These are phyloP conservation scores for Diplodia scrobiculata DNA, from an alignment of 2,329 filamentous ascomycete genomes.

Conservation along the genomic window DNA sequence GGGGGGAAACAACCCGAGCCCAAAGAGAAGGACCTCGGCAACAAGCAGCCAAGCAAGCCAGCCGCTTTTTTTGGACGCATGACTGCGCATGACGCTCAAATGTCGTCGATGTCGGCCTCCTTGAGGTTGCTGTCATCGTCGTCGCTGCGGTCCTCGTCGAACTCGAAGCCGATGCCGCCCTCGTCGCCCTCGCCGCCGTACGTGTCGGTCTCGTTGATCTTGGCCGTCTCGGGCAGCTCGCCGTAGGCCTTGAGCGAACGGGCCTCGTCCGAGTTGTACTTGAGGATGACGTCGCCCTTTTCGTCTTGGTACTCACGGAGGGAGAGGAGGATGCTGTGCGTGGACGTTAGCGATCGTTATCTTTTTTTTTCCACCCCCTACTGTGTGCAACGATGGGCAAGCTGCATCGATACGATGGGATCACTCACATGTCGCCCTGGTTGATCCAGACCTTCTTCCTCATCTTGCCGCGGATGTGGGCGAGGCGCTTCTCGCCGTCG, in stretches of 20 bases:
- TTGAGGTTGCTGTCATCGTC: constrained; percentile 63
- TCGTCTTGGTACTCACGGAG: constrained; percentile 92
- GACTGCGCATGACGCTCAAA: constrained; percentile 54
- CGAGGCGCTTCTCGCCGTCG: constrained; percentile 83
- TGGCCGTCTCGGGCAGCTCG: constrained; percentile 93
- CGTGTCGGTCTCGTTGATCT: constrained; percentile 99
- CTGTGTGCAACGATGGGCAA: too few species aligned
- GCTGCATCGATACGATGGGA: too few species aligned
- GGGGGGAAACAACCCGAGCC: too few species aligned
- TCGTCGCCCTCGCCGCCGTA: constrained; percentile 89
- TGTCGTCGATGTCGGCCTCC: constrained; percentile 94
- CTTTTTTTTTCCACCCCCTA: too few species aligned
- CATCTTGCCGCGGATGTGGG: constrained; percentile 90
- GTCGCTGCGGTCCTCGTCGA: constrained; percentile 85
- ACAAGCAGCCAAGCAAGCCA: not conserved
- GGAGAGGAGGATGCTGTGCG: constrained; percentile 51
- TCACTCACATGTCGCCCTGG: constrained; percentile 75
- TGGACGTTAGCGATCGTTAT: too few species aligned
- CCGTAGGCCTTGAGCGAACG: constrained; percentile 94
- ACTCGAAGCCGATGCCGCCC: constrained; percentile 92
- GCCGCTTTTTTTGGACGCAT: too few species aligned
- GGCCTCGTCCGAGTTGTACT: constrained; percentile 74
- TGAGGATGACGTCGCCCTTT: constrained; percentile 90
- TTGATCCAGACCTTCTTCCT: constrained; percentile 99
- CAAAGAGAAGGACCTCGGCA: too few species aligned